Evolutionary conservation across 2,329 filamentous ascomycete genomes (phyloP).

Genomic region (Apiospora malaysiana): DNA sequence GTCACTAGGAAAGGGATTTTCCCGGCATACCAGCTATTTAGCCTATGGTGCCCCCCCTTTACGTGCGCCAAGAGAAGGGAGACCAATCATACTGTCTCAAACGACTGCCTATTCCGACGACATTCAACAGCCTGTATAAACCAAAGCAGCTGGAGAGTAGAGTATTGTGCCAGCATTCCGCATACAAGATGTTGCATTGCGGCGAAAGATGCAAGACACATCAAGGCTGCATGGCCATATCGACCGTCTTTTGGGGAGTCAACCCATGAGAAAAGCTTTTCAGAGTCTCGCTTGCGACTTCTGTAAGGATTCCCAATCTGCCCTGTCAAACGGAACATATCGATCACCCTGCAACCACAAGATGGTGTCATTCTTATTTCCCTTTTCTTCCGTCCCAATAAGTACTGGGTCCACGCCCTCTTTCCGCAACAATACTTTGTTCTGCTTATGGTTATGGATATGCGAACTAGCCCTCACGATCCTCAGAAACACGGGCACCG

Average conservation of each 20-base stretch:
- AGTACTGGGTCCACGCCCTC: conserved; percentile 43
- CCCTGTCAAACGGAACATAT: conserved; percentile 40
- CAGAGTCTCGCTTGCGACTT: conserved; percentile 32
- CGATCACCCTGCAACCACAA: conserved; percentile 38
- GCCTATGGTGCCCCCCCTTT: neutral
- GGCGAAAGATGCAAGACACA: too few relatives aligned
- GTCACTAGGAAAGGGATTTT: neutral
- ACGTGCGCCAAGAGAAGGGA: neutral
- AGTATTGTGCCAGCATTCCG: too few relatives aligned
- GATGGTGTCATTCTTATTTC: conserved; percentile 24
- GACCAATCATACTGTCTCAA: neutral
- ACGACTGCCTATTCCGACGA: neutral
- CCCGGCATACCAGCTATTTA: neutral
- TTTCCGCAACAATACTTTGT: conserved; percentile 44
- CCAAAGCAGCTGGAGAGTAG: too few relatives aligned
- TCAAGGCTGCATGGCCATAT: neutral
- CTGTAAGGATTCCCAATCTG: conserved; percentile 41
- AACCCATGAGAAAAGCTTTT: neutral
- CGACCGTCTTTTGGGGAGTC: neutral
- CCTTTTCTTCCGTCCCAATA: conserved; percentile 37
- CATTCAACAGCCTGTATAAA: too few relatives aligned
- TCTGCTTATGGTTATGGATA: conserved; percentile 46
- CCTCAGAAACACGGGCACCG: conserved; percentile 45
- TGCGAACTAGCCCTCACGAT: conserved; percentile 42
- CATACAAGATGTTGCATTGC: too few relatives aligned